Evolutionary conservation across 2,329 filamentous ascomycete species (phyloP), one percentile per base, ranked within the genome.

Genomic region (Corinectria fuckeliana): DNA sequence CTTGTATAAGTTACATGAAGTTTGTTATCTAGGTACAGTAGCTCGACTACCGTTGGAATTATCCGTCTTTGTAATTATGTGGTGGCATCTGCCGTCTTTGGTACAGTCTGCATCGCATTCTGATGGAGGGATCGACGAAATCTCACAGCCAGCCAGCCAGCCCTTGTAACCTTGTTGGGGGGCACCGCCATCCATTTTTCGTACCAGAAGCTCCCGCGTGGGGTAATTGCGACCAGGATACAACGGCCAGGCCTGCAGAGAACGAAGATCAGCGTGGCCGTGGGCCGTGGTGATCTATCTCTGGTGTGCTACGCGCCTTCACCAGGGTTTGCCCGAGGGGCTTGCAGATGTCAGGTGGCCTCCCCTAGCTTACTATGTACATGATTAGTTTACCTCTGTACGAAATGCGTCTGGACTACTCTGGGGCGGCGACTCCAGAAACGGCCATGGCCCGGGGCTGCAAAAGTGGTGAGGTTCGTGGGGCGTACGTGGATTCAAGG

Each of bases 381-480:
- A n/a, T n/a, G n/a, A n/a, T n/a, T 38, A 10, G 45, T 23, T 20
- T 48, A 49, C 36, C 26, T 36, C 38, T 38, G 28, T 41, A 50
- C 42, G 54, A 18, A 23, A 38, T 41, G 32, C 32, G 28, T 34
- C n/a, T n/a, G 13, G 13, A 36, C 14, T 30, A 21, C 25, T 34
- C 14, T 23, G 32, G 28, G 14, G 14, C 21, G 52, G 42, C 21
- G 28, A 36, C 20, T 36, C 47, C 30, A 50, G 30, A 50, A 57
- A 14, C 30, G 54, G 54, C 14, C 20, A 39, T 39, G 42, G 54
- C 54, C 47, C n/a, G n/a, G 26, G 16, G 54, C 30, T 34, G 28
- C 28, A 45, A n/a, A n/a, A 28, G 48, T 51, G 54, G 47, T 57
- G 47, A 38, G 28, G 30, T 57, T 56, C 28, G 48, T 25, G 50